Evolutionary conservation across 208 protist genomes (phyloP).

Genomic region (Leishmania martiniquensis): DNA sequence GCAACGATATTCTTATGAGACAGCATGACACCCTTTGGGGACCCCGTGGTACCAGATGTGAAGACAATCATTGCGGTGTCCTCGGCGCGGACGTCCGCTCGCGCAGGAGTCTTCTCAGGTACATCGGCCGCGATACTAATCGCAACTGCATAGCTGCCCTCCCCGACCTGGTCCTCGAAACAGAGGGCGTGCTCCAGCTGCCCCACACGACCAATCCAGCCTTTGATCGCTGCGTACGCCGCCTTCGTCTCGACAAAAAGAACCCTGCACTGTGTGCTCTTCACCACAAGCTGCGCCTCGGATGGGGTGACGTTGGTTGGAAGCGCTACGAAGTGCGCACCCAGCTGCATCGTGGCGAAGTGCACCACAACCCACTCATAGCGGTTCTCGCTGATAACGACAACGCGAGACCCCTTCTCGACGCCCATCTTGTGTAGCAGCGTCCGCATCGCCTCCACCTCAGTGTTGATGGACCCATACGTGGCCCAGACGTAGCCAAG

Average conservation of each 20-base stretch:
- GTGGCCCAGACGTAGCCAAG: conserved; percentile 91
- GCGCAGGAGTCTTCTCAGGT: conserved; percentile 60
- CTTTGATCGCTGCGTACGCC: conserved; percentile 73
- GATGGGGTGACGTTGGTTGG: conserved; percentile 90
- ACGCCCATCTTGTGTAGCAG: conserved; percentile 84
- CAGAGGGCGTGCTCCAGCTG: conserved; percentile 85
- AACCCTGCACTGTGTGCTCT: conserved; percentile 84
- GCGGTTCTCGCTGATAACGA: conserved; percentile 91
- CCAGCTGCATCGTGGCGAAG: conserved; percentile 87
- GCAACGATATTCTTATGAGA: conserved; percentile 93
- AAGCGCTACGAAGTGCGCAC: conserved; percentile 88
- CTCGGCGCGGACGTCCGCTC: conserved; percentile 76
- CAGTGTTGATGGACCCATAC: conserved; percentile 87
- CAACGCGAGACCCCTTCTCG: conserved; percentile 81
- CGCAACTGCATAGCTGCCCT: conserved; percentile 87
- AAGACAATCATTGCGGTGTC: conserved; percentile 94
- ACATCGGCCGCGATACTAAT: conserved; percentile 84
- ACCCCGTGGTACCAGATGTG: conserved; percentile 90
- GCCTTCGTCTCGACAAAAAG: conserved; percentile 88
- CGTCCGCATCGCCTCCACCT: conserved; percentile 83
- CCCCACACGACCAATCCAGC: conserved; percentile 84
- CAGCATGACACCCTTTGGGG: conserved; percentile 95
- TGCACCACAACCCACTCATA: conserved; percentile 94
- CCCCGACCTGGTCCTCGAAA: conserved; percentile 87
- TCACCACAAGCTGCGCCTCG: conserved; percentile 84